Percentiles rank a stretch among this genome's conserved stretches.
phyloP scores from a whole-genome alignment of 257 asterid species.

The Schizonepeta tenuifolia region DNA sequence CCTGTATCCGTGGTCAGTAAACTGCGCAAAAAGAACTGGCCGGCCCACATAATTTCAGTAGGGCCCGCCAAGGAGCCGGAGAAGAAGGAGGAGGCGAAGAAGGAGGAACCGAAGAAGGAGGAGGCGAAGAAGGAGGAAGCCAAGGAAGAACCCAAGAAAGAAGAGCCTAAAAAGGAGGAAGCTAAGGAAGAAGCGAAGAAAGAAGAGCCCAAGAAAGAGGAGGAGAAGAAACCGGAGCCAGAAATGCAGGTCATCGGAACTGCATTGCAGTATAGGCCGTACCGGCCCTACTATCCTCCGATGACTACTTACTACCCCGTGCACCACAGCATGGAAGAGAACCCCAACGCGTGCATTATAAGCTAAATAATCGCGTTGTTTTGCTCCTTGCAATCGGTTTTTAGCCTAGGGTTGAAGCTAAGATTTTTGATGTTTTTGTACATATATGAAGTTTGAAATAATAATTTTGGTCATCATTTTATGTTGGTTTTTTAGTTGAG shows the following conservation, averaged over 20 bases:
- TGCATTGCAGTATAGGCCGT: conserved; percentile 52
- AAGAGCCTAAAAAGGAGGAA: conserved; percentile 33
- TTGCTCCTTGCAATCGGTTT: conserved; percentile 1
- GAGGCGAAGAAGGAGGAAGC: conserved; percentile 55
- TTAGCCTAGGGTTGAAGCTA: conserved; percentile 27
- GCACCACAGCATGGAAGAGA: conserved; percentile 81
- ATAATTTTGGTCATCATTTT: conserved; percentile 40
- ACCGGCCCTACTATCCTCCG: conserved; percentile 52
- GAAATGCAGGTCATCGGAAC: conserved; percentile 43
- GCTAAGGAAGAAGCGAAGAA: conserved; percentile 28
- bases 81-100: conserved; percentile 79
- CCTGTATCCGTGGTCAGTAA: conserved; percentile 83
- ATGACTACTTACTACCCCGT: conserved; percentile 43
- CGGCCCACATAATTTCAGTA: conserved; percentile 59
- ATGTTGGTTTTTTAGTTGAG: conserved; percentile 26
- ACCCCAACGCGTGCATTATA: conserved; percentile 77
- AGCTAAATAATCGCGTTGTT: conserved; percentile 31
- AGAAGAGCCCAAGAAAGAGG: conserved; percentile 44
- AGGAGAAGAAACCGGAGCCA: conserved; percentile 41
- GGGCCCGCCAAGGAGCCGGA: conserved; percentile 87
- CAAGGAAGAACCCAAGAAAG: conserved; percentile 38
- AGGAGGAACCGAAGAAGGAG: conserved; percentile 63
- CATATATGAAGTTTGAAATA: conserved; percentile 37
- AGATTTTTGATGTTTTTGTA: conserved; percentile 36
- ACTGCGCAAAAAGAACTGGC: conserved; percentile 77